Evolutionary conservation across 169 alveolate species (phyloP), one percentile per base, ranked within the genome.

Genomic region (Cryptosporidium bovis): DNA sequence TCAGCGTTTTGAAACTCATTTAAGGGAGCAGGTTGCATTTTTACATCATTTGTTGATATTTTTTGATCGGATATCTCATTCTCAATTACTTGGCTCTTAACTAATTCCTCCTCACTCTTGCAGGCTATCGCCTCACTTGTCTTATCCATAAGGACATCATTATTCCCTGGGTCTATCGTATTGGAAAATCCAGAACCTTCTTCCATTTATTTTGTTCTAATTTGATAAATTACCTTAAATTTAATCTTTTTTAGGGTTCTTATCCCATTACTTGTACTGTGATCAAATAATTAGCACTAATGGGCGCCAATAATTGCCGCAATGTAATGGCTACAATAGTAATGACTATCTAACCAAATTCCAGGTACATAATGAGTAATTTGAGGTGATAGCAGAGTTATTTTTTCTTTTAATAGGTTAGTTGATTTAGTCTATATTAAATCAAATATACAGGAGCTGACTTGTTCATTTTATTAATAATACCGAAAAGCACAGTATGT

Each of bases 271-370:
- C 83, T 69, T 69, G 83, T 69, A 69, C 24, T 69, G 66, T 69
- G 83, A 69, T 69, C 83, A 69, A 69, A 69, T 69, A 69, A 69
- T 69, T 69, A 69, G 55, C 66, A 53, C 66, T 31, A 51, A 33
- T 29, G 55, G 83, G 83, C 83, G 83, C 83, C 68, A 69, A 33
- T 31, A 51, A 31, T 66, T 69, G 44, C 83, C 66, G 64, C 64
- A 51, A 20, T 53, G 36, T 27, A 53, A 48, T 69, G 65, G 83
- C 65, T 40, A 40, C 48, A 40, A 40, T 40, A 40, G 48, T 53
- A 53, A 53, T n/a, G 64, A 53, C 64, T 12, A 20, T 20, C 29
- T 0, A 12, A 5, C 6, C 29, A 53, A 7, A 53, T 8, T 40
- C 48, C 10, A 40, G 10, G 10, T 40, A 3, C 20, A 53, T 5